Evolutionary conservation across 73 alveolate genomes (phyloP), one percentile per base, ranked within the genome.

Genomic region (Symbiodinium natans): DNA sequence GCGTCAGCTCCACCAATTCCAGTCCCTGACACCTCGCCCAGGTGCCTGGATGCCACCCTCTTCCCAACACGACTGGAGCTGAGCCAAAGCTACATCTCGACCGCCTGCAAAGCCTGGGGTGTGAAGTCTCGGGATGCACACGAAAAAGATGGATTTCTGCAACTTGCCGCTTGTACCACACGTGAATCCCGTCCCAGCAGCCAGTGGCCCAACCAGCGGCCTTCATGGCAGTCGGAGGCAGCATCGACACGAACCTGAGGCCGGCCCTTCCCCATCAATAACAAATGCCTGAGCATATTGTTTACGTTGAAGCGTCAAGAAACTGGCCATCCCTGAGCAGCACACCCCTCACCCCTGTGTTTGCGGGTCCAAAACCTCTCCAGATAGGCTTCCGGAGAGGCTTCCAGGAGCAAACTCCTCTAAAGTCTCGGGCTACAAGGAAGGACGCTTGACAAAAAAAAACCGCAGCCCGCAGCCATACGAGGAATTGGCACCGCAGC

Each of bases 161-260:
- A 21, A 2, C 31, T 21, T 56, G 1, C 74, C 21, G 74, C 74
- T 15, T 21, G 74, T 56, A 21, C 2, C 27, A 21, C 5, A 56
- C 17, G 31, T 1, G 75, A 21, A 56, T 21, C 3, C 17, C n/a
- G n/a, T 8, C 83, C 86, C 80, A 25, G 86, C 86, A 13, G 97
- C 97, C 97, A 36, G 98, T 75, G 41, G 88, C 90, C 98, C 98
- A 92, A 29, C 90, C 90, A 21, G 98, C 98, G n/a, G 98, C 98
- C 39, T 75, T 71, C 90, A 92, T 92, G 1, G 98, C 98, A 4
- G 88, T 71, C 27, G 98, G 98, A 41, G 98, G 98, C 98, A 92
- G 90, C 98, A 92, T 92, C n/a, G 98, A 92, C 34, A 92, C 98
- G 29, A 88, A 88, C 94, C 94, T 86, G 82, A 52, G 23, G 71